phyloP scores from a whole-genome alignment of 495 filamentous ascomycete species.

The Aspergillus kassunensis region DNA sequence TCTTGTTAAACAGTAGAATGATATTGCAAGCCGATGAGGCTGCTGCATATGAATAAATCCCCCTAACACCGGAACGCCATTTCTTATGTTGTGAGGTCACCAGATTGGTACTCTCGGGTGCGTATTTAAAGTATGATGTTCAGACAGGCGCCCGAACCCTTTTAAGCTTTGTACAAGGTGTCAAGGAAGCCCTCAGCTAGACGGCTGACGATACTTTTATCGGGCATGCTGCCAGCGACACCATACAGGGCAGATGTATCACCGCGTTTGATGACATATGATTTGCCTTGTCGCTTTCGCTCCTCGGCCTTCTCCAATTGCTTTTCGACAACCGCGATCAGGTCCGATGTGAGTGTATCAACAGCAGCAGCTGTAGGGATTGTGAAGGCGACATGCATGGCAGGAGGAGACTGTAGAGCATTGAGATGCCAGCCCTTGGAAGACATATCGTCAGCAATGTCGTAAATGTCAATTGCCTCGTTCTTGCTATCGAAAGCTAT shows the following conservation, averaged over 20 bases:
- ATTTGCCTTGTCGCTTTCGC: conserved; percentile 61
- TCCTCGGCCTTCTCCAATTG: conserved; percentile 75
- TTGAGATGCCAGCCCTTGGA: conserved; percentile 92
- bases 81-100: conserved; percentile 7
- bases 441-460: conserved; percentile 81
- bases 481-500: conserved; percentile 77
- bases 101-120: conserved; percentile 4
- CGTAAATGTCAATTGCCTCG: conserved; percentile 71
- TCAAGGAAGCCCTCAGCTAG: conserved; percentile 91
- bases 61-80: conserved; percentile 9
- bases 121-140: conserved; percentile 14
- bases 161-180: conserved; percentile 88
- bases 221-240: conserved; percentile 88
- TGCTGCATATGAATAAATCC: neutral
- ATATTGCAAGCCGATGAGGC: conserved; percentile 1
- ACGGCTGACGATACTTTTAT: conserved; percentile 90
- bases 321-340: conserved; percentile 71
- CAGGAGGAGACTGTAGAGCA: conserved; percentile 83
- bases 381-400: conserved; percentile 96
- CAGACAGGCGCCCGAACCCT: neutral
- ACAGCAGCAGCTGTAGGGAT: conserved; percentile 75
- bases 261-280: conserved; percentile 44
- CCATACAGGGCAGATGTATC: conserved; percentile 91
- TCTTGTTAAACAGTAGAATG: neutral
- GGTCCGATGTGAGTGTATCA: conserved; percentile 71